Evolutionary conservation across 768 basidiomycete species (phyloP).

Genomic region (Hemileccinum impolitum): DNA sequence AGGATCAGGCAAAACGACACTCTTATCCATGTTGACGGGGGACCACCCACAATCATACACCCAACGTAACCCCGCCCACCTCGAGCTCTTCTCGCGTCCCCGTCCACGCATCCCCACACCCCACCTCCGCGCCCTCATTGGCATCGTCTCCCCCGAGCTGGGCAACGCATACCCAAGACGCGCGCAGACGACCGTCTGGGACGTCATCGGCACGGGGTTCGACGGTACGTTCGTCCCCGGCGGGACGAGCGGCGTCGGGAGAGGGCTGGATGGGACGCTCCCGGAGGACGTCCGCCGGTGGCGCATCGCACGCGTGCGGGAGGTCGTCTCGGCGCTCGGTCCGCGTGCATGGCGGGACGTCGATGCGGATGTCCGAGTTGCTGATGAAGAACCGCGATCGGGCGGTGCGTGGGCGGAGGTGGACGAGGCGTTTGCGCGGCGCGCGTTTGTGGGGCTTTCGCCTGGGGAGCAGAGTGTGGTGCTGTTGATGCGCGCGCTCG

Average conservation of each 20-base stretch:
- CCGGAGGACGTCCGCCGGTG: conserved; percentile 32
- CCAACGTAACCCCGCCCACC: conserved; percentile 43
- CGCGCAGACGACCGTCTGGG: conserved; percentile 63
- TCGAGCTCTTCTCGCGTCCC: conserved; percentile 59
- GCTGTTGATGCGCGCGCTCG: conserved; percentile 82
- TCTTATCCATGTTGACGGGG: conserved; percentile 85
- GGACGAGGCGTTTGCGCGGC: conserved; percentile 43
- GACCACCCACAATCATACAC: conserved; percentile 95
- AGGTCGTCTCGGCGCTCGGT: conserved; percentile 64
- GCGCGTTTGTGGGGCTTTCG: conserved; percentile 60
- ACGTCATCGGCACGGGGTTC: conserved; percentile 86
- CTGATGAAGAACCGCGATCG: not conserved
- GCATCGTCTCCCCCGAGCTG: conserved; percentile 85
- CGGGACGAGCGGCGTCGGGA: conserved; percentile 43
- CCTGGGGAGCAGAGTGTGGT: conserved; percentile 78
- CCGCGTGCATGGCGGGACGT: conserved; percentile 44
- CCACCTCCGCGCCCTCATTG: conserved; percentile 61
- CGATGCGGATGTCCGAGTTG: not conserved
- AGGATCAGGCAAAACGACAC: conserved; percentile 96
- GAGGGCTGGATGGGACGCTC: conserved; percentile 38
- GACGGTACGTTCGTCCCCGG: conserved; percentile 73
- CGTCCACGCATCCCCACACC: conserved; percentile 68
- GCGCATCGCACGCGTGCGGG: conserved; percentile 45
- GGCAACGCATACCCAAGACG: conserved; percentile 86
- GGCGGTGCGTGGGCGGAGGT: not conserved